These are phyloP conservation scores for Cornus florida DNA, from an alignment of 148 eudicot genomes.

Conservation along the genomic window DNA sequence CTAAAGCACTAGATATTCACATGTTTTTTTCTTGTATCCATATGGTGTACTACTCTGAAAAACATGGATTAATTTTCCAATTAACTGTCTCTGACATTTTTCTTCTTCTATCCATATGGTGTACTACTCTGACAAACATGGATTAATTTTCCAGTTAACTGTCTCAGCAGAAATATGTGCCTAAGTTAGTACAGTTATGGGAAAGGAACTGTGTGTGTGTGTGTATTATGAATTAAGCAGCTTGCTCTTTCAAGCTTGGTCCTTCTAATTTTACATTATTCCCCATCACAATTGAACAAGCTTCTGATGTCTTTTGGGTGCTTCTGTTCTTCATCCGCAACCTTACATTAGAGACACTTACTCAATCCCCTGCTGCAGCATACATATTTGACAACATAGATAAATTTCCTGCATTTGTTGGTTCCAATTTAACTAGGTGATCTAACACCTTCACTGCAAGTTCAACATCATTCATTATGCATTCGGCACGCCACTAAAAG, in stretches of 20 bases:
- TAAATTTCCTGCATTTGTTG: slow-evolving; percentile 55
- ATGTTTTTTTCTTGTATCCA: neutral
- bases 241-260: no score
- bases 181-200: no score
- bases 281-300: slow-evolving; percentile 60
- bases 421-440: slow-evolving; percentile 46
- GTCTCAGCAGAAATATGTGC: no score
- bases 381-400: slow-evolving; percentile 77
- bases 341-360: slow-evolving; percentile 55
- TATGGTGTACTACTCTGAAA: neutral
- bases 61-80: no score
- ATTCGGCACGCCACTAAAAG: slow-evolving; percentile 76
- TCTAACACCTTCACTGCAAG: slow-evolving; percentile 59
- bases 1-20: neutral
- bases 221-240: no score
- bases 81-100: no score
- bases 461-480: slow-evolving; percentile 55
- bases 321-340: slow-evolving; percentile 55
- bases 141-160: no score
- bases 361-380: slow-evolving; percentile 85
- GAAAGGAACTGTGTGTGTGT: no score
- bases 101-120: no score
- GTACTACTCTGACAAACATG: no score
- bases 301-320: slow-evolving; percentile 63
- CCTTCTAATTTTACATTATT: no score